These are phyloP conservation scores for Diutina pseudorugosa DNA, from an alignment of 1,139 yeast genomes.

Conservation along the genomic window DNA sequence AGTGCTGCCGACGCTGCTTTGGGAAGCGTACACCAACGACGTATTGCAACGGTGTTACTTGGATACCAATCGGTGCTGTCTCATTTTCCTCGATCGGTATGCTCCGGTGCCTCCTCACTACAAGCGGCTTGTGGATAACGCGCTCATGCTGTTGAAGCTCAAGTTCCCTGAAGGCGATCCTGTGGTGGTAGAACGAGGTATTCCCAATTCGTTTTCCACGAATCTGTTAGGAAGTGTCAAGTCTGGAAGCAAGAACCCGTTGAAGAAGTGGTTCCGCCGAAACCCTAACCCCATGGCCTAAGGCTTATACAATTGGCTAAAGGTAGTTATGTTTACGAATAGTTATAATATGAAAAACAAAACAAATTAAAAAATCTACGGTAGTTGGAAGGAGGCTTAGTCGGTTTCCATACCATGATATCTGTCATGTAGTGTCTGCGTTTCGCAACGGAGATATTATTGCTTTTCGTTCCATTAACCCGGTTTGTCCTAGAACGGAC, in stretches of 20 bases:
- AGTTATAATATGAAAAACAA: too few species aligned
- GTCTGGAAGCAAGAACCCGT: not conserved
- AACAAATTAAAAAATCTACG: too few species aligned
- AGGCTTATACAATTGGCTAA: too few species aligned
- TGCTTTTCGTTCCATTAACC: too few species aligned
- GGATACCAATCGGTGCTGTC: conserved; percentile 21
- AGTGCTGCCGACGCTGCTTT: conserved; percentile 9
- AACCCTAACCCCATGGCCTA: not conserved
- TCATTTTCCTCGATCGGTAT: conserved; percentile 16
- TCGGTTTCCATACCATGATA: not conserved
- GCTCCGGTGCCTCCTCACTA: conserved; percentile 5
- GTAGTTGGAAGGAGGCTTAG: too few species aligned
- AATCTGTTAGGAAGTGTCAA: not conserved
- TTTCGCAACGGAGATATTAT: too few species aligned
- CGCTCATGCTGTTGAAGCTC: not conserved
- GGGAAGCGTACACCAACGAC: conserved; percentile 25
- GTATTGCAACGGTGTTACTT: conserved; percentile 20
- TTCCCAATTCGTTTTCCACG: not conserved
- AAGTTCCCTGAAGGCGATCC: not conserved
- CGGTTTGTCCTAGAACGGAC: too few species aligned
- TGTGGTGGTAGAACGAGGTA: not conserved
- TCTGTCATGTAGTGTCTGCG: too few species aligned
- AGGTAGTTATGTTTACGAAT: too few species aligned
- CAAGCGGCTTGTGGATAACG: not conserved
- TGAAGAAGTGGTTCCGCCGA: conserved; percentile 3